phyloP scores from a whole-genome alignment of 2,329 filamentous ascomycete genomes.

The Fusarium sp. region DNA sequence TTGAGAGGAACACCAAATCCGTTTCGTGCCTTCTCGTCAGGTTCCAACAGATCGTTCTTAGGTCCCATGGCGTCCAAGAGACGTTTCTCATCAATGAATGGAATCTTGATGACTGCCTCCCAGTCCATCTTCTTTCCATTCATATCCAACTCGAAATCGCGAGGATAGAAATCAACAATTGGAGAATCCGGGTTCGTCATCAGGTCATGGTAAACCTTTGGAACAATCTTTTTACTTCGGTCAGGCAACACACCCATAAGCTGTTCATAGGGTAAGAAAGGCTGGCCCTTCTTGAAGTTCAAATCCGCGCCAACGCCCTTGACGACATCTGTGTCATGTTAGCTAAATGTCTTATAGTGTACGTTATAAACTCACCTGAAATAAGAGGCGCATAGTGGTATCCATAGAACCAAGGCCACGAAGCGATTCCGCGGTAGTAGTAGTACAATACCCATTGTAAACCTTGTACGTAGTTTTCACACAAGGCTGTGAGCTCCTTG shows the following conservation, averaged over 20 bases:
- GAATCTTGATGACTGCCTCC: constrained; percentile 99
- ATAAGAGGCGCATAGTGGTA: constrained; percentile 99
- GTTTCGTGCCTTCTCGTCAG: constrained; percentile 84
- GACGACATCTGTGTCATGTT: constrained; percentile 75
- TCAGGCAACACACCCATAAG: constrained; percentile 98
- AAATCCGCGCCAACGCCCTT: constrained; percentile 88
- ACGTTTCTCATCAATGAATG: constrained; percentile 94
- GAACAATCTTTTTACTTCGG: constrained; percentile 96
- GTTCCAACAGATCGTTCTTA: constrained; percentile 80
- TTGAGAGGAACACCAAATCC: constrained; percentile 92
- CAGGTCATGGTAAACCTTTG: constrained; percentile 83
- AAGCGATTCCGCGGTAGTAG: constrained; percentile 96
- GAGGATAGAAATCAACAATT: constrained; percentile 97
- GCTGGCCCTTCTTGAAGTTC: constrained; percentile 92
- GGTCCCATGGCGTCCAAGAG: constrained; percentile 87
- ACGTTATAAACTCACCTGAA: constrained; percentile 65
- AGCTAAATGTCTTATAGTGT: constrained; percentile 48
- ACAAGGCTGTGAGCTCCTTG: constrained; percentile 79
- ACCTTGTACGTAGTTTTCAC: constrained; percentile 97
- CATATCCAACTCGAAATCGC: constrained; percentile 98
- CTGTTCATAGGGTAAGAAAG: constrained; percentile 94
- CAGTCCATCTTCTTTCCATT: constrained; percentile 99
- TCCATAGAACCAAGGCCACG: constrained; percentile 97
- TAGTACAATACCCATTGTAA: constrained; percentile 98
- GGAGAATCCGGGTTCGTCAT: constrained; percentile 93